Conservation (phyloP, 2,329 filamentous ascomycete genomes). For the Fusarium tjaetaba region DNA sequence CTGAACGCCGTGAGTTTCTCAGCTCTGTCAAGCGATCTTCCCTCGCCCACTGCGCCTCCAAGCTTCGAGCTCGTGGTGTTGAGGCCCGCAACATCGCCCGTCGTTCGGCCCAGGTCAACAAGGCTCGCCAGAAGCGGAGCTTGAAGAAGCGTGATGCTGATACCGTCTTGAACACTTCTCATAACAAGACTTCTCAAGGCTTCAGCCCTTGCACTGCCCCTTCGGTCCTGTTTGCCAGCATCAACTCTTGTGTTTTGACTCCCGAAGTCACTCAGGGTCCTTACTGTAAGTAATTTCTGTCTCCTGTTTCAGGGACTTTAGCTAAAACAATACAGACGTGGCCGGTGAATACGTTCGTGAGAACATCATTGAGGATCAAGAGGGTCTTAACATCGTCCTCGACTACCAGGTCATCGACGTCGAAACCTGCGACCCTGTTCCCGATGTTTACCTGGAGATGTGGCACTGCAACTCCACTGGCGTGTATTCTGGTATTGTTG, state of each 20-base stretch:
- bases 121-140: conserved; percentile 53
- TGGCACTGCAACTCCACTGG: conserved; percentile 61
- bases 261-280: conserved; percentile 63
- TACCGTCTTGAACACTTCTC: conserved; percentile 46
- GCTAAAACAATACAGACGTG: conserved; percentile 35
- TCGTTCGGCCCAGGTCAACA: conserved; percentile 53
- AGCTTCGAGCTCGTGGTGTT: conserved; percentile 59
- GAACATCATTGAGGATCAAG: conserved; percentile 54
- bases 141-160: conserved; percentile 48
- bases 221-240: conserved; percentile 51
- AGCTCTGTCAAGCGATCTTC: conserved; percentile 51
- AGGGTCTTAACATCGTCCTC: conserved; percentile 53
- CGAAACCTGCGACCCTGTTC: conserved; percentile 55
- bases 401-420: conserved; percentile 58
- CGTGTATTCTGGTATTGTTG: conserved; percentile 56
- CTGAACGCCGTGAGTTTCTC: conserved; percentile 58
- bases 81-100: conserved; percentile 56
- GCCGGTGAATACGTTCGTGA: conserved; percentile 48
- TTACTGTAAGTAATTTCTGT: conserved; percentile 44
- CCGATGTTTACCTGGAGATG: conserved; percentile 54
- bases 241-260: conserved; percentile 57
- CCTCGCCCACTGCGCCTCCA: conserved; percentile 57
- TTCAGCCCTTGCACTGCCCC: conserved; percentile 46
- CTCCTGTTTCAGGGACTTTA: background rate
- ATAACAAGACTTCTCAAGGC: conserved; percentile 51